Evolutionary conservation across 805 yeast species (phyloP), one percentile per base, ranked within the genome.

Genomic region (Saccharomycopsis oosterbeekiorum): DNA sequence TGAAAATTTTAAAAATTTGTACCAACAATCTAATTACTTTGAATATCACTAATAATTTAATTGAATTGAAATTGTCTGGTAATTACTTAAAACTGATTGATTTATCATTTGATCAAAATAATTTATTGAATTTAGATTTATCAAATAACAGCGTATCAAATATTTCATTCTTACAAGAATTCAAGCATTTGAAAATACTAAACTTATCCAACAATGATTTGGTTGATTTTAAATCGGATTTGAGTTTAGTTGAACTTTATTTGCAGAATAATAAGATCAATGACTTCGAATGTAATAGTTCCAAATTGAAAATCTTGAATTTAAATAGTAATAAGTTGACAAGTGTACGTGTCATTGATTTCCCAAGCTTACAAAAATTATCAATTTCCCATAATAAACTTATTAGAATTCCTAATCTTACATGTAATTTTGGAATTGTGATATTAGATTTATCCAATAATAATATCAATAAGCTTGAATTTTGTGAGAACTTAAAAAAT

Each of bases 361-460:
- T 47, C 10, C 53, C 53, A 21, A 47, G 12, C 21, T 47, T 47
- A 26, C 53, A 47, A 47, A 47, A 47, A 24, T 14, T 47, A 47
- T 47, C 34, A 21, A 12, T 47, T 24, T 47, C 53, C 4, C 53
- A 47, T 47, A 47, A 47, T 26, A 47, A 47, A 14, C 53, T 47
- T 14, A 47, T 47, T 47, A 47, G 53, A 21, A 47, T 47, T 12
- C 53, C 53, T n/a, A 47, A 47, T 24, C 34, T 47, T 11, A 21
- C 53, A 21, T 26, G n/a, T 12, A 47, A 47, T 47, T 47, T 47
- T 39, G 47, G 53, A 47, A 47, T 47, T 26, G 21, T 47, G 14
- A 47, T 47, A 21, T 51, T 59, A 17, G 57, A 59, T 17, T 59
- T 59, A 24, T 51, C 60, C 2, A 60, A 60, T 36, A 60, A 60